These are phyloP conservation scores for Penicillium taxi DNA, from an alignment of 495 filamentous ascomycete genomes.

Conservation along the genomic window DNA sequence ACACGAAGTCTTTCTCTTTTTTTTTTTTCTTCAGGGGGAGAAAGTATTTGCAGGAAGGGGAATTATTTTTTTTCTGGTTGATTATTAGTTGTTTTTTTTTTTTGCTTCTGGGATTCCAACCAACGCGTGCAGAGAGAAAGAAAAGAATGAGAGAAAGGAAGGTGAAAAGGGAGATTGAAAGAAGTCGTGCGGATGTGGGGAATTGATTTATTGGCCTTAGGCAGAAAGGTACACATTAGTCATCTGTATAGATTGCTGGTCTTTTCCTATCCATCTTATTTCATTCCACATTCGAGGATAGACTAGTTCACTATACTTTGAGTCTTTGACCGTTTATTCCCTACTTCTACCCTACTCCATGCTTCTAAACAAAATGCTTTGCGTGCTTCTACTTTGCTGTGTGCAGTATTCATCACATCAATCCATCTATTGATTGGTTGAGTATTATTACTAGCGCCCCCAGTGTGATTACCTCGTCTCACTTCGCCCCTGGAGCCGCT, in stretches of 20 bases:
- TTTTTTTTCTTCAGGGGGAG: conserved; percentile 21
- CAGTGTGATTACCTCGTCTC: conserved; percentile 14
- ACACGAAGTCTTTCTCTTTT: conserved; percentile 17
- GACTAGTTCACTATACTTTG: too few species aligned
- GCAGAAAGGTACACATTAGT: too few species aligned
- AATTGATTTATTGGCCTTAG: too few species aligned
- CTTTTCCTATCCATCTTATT: background rate
- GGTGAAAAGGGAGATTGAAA: background rate
- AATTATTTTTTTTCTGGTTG: conserved; percentile 21
- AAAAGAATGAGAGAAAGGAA: conserved; percentile 8
- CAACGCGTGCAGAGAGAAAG: conserved; percentile 26
- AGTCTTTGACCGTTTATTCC: too few species aligned
- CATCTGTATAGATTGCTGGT: too few species aligned
- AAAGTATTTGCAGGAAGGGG: conserved; percentile 19
- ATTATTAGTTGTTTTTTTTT: conserved; percentile 9
- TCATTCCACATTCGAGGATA: background rate
- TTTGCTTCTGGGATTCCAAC: conserved; percentile 7
- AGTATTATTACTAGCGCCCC: conserved; percentile 9
- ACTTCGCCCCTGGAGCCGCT: conserved; percentile 20
- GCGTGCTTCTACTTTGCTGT: too few species aligned
- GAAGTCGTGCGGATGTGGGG: too few species aligned
- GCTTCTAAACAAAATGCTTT: too few species aligned
- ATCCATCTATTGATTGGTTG: conserved; percentile 18
- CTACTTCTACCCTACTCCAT: too few species aligned
- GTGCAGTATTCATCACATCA: too few species aligned